Evolutionary conservation across 257 asterid genomes (phyloP).

Genomic region (Ilex asprella): DNA sequence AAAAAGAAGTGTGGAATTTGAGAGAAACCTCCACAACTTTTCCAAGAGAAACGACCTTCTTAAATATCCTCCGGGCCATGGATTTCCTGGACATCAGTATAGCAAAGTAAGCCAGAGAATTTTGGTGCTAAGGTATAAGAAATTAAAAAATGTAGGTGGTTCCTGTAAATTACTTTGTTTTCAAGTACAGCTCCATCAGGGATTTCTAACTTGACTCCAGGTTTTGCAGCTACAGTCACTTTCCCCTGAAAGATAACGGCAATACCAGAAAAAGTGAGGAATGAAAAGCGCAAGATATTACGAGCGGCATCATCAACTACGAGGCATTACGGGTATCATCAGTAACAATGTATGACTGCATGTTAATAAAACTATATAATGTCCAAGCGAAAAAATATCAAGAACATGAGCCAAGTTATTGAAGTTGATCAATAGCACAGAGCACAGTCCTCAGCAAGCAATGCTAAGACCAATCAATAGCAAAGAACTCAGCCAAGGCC

Average conservation of each 20-base stretch:
- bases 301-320: too few relatives aligned
- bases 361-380: too few relatives aligned
- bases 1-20: conserved; percentile 7
- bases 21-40: conserved; percentile 3
- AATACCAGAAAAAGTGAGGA: neutral
- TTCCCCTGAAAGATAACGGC: conserved; percentile 50
- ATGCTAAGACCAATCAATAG: neutral
- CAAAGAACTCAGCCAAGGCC: conserved; percentile 1
- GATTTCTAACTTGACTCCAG: conserved; percentile 78
- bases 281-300: neutral
- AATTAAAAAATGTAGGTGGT: neutral
- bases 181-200: conserved; percentile 72
- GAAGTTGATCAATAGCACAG: neutral
- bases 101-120: conserved; percentile 6
- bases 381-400: neutral
- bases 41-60: conserved; percentile 8
- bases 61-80: conserved; percentile 74
- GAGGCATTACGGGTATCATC: too few relatives aligned
- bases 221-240: conserved; percentile 62
- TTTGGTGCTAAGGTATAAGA: neutral
- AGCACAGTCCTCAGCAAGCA: neutral
- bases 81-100: conserved; percentile 49
- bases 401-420: neutral
- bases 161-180: conserved; percentile 48
- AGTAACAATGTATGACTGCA: too few relatives aligned